These are phyloP conservation scores for Globisporangium paroecandrum DNA, from an alignment of 352 stramenopile genomes.

Conservation along the genomic window DNA sequence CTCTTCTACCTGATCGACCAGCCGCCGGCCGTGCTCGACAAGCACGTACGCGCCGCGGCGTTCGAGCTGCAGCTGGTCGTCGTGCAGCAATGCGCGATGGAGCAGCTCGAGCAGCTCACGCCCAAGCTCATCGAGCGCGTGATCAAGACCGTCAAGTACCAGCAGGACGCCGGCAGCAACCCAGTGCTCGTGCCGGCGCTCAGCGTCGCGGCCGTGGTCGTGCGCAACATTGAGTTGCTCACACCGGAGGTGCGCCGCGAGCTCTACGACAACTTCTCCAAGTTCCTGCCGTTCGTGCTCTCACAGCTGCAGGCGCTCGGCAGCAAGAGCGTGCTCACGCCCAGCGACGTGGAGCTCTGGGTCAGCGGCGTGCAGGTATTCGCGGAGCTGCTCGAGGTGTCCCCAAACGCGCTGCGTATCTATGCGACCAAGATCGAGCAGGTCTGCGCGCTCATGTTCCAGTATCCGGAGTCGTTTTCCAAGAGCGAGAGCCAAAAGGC, in stretches of 20 bases:
- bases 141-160: slow-evolving; percentile 68
- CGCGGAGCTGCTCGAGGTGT: slow-evolving; percentile 39
- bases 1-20: slow-evolving; percentile 61
- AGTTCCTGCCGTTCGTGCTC: slow-evolving; percentile 56
- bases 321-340: slow-evolving; percentile 24
- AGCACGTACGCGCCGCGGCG: slow-evolving; percentile 36
- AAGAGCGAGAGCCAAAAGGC: slow-evolving; percentile 2
- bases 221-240: slow-evolving; percentile 50
- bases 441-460: slow-evolving; percentile 34
- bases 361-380: slow-evolving; percentile 42
- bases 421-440: slow-evolving; percentile 66
- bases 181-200: slow-evolving; percentile 35
- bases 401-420: slow-evolving; percentile 53
- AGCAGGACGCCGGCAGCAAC: slow-evolving; percentile 24
- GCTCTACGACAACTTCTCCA: slow-evolving; percentile 53
- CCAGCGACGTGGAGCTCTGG: slow-evolving; percentile 26
- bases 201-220: slow-evolving; percentile 39
- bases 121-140: slow-evolving; percentile 62
- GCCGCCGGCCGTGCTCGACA: slow-evolving; percentile 23
- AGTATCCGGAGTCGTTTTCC: slow-evolving; percentile 28
- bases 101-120: slow-evolving; percentile 50
- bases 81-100: slow-evolving; percentile 53
- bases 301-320: slow-evolving; percentile 34
- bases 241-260: slow-evolving; percentile 56
- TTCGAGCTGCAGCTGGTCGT: slow-evolving; percentile 62